A percentile compares a stretch with the other conserved stretches of the same genome.
Conservation (phyloP, 495 filamentous ascomycete genomes). For the Xylaria acuta region DNA sequence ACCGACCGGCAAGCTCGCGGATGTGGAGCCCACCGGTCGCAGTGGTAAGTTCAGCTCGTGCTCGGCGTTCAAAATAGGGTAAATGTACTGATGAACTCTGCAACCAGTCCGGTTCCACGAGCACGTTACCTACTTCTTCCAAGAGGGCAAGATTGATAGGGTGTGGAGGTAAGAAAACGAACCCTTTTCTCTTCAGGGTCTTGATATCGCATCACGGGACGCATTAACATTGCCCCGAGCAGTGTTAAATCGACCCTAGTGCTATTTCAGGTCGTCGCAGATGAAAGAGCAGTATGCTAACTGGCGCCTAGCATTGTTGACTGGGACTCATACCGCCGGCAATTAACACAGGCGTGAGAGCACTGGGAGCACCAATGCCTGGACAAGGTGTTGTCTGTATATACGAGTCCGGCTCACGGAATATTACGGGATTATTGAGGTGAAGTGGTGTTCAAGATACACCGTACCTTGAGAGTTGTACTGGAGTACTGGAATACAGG, state of each 20-base stretch:
- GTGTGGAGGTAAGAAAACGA: slow-evolving; percentile 33
- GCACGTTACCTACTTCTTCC: slow-evolving; percentile 45
- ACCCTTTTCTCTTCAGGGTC: background rate
- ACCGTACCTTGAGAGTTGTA: background rate
- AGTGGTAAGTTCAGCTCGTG: background rate
- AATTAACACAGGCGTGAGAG: slow-evolving; percentile 20
- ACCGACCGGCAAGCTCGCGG: slow-evolving; percentile 27
- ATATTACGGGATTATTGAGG: background rate
- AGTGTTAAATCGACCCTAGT: background rate
- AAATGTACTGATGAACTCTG: background rate
- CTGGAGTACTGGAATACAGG: background rate
- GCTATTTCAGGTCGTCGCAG: background rate
- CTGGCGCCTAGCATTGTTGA: slow-evolving; percentile 34
- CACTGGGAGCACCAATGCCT: background rate
- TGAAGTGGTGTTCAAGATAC: background rate
- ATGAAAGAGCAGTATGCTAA: background rate
- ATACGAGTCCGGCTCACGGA: background rate
- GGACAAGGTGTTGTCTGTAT: background rate
- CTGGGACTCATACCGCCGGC: slow-evolving; percentile 39
- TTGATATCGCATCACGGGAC: background rate
- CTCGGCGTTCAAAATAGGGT: background rate
- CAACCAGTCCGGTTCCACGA: slow-evolving; percentile 39
- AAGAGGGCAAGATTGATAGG: slow-evolving; percentile 42
- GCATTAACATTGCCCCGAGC: background rate
- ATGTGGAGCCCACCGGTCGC: slow-evolving; percentile 32